A percentile compares a stretch with the other conserved stretches of the same genome.
phyloP scores from a whole-genome alignment of 306 rosid species.

The Rubus parviflorus region DNA sequence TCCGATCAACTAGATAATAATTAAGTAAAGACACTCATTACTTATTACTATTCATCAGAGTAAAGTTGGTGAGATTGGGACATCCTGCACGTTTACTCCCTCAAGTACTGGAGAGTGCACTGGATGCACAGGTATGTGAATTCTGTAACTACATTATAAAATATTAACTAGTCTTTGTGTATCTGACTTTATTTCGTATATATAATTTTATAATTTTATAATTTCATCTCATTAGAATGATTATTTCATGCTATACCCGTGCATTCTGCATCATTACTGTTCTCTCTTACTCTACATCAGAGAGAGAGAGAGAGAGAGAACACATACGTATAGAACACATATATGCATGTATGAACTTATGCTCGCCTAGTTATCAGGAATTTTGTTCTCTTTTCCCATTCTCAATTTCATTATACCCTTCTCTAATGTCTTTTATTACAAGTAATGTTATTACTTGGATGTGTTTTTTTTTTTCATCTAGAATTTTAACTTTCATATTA shows the following conservation, averaged over 20 bases:
- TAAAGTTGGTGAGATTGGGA: slow-evolving; percentile 93
- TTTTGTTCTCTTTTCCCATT: not conserved
- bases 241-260: not conserved
- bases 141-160: slow-evolving; percentile 2
- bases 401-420: not conserved
- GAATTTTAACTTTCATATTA: too few relatives aligned
- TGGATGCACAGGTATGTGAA: slow-evolving; percentile 85
- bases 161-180: not conserved
- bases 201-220: not conserved
- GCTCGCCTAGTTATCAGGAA: not conserved
- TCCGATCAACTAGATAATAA: slow-evolving; percentile 22
- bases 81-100: slow-evolving; percentile 99
- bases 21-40: slow-evolving; percentile 15
- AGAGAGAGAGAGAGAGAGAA: not conserved
- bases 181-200: not conserved
- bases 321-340: too few relatives aligned
- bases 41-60: slow-evolving; percentile 48
- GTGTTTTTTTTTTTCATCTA: not conserved
- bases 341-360: not conserved
- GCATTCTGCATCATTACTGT: slow-evolving; percentile 8
- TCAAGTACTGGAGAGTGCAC: slow-evolving; percentile 94
- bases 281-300: not conserved
- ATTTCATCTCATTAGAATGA: slow-evolving; percentile 6
- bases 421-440: not conserved
- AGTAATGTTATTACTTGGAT: not conserved